A percentile compares a stretch with the other conserved stretches of the same genome.
phyloP scores from a whole-genome alignment of 2,329 filamentous ascomycete genomes.

The Xenoacremonium recifei region DNA sequence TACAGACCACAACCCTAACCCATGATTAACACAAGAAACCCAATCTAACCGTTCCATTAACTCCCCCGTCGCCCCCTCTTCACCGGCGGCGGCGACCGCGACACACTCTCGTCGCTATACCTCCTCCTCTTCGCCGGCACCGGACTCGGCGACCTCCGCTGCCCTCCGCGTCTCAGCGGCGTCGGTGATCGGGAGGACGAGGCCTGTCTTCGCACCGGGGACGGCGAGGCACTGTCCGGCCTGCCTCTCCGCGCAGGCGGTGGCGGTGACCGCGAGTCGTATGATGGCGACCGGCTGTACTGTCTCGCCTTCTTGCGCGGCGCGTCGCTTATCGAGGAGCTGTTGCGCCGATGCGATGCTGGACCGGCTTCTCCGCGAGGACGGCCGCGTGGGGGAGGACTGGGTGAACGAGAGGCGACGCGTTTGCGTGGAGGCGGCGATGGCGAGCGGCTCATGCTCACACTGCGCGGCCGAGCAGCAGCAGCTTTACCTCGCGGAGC shows the following conservation, averaged over 20 bases:
- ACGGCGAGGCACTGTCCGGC: constrained; percentile 17
- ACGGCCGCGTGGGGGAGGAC: constrained; percentile 22
- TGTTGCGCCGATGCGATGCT: constrained; percentile 26
- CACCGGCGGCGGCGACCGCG: constrained; percentile 30
- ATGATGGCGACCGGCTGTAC: constrained; percentile 31
- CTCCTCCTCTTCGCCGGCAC: constrained; percentile 29
- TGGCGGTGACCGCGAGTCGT: constrained; percentile 29
- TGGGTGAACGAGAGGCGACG: constrained; percentile 17
- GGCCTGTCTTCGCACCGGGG: constrained; percentile 14
- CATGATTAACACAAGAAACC: constrained; percentile 4
- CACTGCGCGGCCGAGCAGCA: constrained; percentile 14
- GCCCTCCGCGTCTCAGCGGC: constrained; percentile 15
- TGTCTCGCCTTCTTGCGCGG: constrained; percentile 22
- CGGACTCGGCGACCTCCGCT: constrained; percentile 21
- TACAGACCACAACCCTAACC: constrained; percentile 2
- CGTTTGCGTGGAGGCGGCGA: constrained; percentile 20
- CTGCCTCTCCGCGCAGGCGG: constrained; percentile 20
- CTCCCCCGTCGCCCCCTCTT: constrained; percentile 30
- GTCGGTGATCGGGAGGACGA: constrained; percentile 25
- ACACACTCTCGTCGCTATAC: constrained; percentile 31
- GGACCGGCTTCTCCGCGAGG: constrained; percentile 16
- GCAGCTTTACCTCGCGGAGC: constrained; percentile 13
- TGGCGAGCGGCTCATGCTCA: constrained; percentile 21
- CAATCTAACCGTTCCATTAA: constrained; percentile 10
- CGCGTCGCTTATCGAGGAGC: constrained; percentile 32